Evolutionary conservation across 2,329 filamentous ascomycete genomes (phyloP), one percentile per base, ranked within the genome.

Genomic region (Teratosphaeria epicoccoides): DNA sequence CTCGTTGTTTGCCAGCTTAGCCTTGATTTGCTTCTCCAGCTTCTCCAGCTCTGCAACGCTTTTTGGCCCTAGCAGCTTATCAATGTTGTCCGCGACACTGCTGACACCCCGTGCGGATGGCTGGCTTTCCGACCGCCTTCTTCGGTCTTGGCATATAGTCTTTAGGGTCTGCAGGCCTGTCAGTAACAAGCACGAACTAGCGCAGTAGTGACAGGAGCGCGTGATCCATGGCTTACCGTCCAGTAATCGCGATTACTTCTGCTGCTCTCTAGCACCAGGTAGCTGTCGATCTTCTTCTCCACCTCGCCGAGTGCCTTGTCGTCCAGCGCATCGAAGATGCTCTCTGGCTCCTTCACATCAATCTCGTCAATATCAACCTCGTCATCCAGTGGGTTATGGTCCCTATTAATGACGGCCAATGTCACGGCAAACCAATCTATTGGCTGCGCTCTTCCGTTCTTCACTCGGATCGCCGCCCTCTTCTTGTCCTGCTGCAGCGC

Each of bases 401-500:
- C 87, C 25, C 83, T 78, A 66, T 98, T 93, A 58, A 97, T 84
- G 57, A 91, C 87, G 59, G 88, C 84, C 57, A 98, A 73, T 55
- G 87, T 94, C 63, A 97, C 93, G 1, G 90, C 88, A 45, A 98
- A 79, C 76, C 87, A 90, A 72, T 98, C 93, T 63, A 97, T 91
- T 9, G 91, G 87, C 65, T 88, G 90, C 51, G 91, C 90, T 59
- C 94, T 82, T 10, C 87, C 86, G 69, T 94, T 90, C 61, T 89
- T 87, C 45, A 97, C 89, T 40, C 93, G 85, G 60, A 98, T 94
- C 58, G 90, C 87, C 43, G 93, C 91, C 75, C 96, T 97, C 75
- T 94, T 97, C 77, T 97, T 98, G 46, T 91, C 86, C 71, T 98
- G 93, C 70, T 89, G 90, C 64, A 98, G 75, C 52, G 97, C 93